Evolutionary conservation across 345 rosid genomes (phyloP), one percentile per base, ranked within the genome.

Genomic region (Pseudoturritis turrita): DNA sequence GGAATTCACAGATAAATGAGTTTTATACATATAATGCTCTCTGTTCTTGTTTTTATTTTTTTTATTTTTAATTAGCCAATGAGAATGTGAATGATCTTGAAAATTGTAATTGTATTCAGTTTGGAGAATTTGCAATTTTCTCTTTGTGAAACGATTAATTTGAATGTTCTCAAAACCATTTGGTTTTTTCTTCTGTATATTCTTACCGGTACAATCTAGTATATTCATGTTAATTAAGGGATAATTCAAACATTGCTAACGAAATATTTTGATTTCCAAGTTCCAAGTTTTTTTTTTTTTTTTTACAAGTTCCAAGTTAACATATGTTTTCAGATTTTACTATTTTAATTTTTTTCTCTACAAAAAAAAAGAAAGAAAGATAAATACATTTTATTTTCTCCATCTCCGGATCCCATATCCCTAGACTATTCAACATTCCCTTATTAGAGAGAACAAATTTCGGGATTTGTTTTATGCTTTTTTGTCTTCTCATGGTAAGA

Each of bases 381-480:
- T 1, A 29, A 6, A 1, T 0, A 29, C 5, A 12, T 22, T 21
- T 10, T 31, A 33, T 17, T 9, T 23, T 5, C 6, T 33, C 51
- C 33, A 43, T 11, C 29, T 44, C 10, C 46, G 12, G 57, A 22
- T 57, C 10, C 36, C 46, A 4, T 50, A 49, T 65, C 65, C 52
- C 65, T 39, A 74, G 37, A 46, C 36, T 40, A 73, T 17, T 37
- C 60, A 65, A 37, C 52, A 65, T 65, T 73, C 66, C 65, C 19
- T 73, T 4, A 56, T 28, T 58, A 73, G 61, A 28, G 12, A 62
- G 26, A 41, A 31, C 23, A 28, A 52, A 21, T 41, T 37, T 58
- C 31, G 78, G 68, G 78, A 59, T 74, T 64, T 40, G 73, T 41
- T 66, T 11, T 47, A 57, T 39, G 53, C 31, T 37, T 37, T 65